Evolutionary conservation across 495 filamentous ascomycete genomes (phyloP).

Genomic region (Podospora bellae-mahoneyi): DNA sequence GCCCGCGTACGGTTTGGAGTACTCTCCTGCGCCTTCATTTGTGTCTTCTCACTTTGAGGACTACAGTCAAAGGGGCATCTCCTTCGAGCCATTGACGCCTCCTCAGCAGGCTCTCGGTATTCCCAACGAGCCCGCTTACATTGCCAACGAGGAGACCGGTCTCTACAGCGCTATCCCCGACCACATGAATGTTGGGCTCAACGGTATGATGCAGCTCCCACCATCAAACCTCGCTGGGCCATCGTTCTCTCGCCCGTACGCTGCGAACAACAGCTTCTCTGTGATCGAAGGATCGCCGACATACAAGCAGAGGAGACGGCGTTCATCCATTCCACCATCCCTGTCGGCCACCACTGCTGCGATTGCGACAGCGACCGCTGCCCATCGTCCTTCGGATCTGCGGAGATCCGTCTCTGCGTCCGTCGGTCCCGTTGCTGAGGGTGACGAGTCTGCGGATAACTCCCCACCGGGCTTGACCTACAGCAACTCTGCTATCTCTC

Average conservation of each 20-base stretch:
- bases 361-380: constrained; percentile 52
- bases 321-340: constrained; percentile 83
- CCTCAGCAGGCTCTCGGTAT: constrained; percentile 81
- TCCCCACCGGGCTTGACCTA: constrained; percentile 68
- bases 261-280: constrained; percentile 79
- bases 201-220: constrained; percentile 86
- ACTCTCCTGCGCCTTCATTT: constrained; percentile 95
- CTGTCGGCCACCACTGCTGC: constrained; percentile 62
- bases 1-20: constrained; percentile 90
- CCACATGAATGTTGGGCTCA: constrained; percentile 58
- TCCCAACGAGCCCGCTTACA: constrained; percentile 86
- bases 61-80: constrained; percentile 93
- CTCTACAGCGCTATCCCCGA: constrained; percentile 93
- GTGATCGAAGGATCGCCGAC: constrained; percentile 97
- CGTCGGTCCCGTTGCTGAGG: constrained; percentile 76
- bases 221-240: constrained; percentile 77
- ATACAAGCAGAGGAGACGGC: constrained; percentile 92
- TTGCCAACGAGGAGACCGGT: constrained; percentile 94
- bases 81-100: constrained; percentile 93
- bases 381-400: constrained; percentile 76
- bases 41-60: constrained; percentile 96
- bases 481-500: constrained; percentile 56
- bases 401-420: constrained; percentile 89
- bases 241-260: constrained; percentile 72
- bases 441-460: constrained; percentile 65